Percentiles rank a stretch among this genome's conserved stretches.
Conservation (phyloP, 768 basidiomycete genomes). For the Suillus variegatus region DNA sequence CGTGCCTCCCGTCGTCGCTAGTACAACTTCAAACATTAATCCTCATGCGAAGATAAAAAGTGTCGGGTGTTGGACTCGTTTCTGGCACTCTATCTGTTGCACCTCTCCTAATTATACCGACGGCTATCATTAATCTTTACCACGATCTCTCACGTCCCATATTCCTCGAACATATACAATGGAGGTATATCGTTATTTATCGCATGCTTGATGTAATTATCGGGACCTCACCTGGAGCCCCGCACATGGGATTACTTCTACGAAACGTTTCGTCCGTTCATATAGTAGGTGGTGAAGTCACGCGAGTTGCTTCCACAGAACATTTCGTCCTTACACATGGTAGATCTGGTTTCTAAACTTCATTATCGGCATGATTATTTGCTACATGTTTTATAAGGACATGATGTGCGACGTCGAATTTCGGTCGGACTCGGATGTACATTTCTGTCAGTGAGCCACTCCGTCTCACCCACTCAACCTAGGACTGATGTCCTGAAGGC, state of each 20-base stretch:
- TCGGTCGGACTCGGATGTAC: neutral
- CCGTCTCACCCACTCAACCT: neutral
- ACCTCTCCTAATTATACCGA: neutral
- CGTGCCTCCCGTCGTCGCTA: too few relatives aligned
- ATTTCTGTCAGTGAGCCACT: neutral
- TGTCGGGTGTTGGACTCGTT: neutral
- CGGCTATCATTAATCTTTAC: neutral
- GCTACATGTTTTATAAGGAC: neutral
- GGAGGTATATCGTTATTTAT: neutral
- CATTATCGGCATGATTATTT: too few relatives aligned
- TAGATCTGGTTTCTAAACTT: too few relatives aligned
- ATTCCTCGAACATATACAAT: neutral
- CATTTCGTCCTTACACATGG: too few relatives aligned
- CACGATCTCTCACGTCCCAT: neutral
- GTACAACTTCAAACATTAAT: neutral
- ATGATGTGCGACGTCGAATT: neutral
- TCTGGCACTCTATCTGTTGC: neutral
- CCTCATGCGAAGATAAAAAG: neutral
- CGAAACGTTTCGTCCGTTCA: too few relatives aligned
- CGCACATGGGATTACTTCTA: too few relatives aligned
- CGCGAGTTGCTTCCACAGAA: too few relatives aligned
- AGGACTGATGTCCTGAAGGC: neutral
- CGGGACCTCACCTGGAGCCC: neutral
- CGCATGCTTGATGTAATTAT: neutral
- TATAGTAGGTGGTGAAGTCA: too few relatives aligned